These are phyloP conservation scores for Curvularia spicifera DNA, from an alignment of 2,329 filamentous ascomycete species.

Conservation along the genomic window DNA sequence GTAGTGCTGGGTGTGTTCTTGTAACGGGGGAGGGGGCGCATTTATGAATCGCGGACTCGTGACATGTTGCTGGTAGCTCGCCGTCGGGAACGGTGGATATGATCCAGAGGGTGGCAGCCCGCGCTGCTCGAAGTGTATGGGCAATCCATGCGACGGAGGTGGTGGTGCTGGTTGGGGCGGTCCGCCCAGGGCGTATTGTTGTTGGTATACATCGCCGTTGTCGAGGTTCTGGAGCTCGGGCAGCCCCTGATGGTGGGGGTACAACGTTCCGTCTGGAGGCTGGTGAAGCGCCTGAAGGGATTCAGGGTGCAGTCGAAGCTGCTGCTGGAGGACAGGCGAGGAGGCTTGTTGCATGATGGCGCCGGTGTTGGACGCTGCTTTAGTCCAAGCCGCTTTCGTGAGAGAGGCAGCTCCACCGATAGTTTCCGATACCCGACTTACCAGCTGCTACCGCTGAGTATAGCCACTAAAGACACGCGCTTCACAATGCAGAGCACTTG, in stretches of 20 bases:
- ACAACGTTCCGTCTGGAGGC: slow-evolving; percentile 33
- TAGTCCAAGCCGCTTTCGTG: slow-evolving; percentile 23
- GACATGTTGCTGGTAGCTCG: slow-evolving; percentile 35
- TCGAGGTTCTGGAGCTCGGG: slow-evolving; percentile 52
- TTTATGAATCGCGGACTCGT: slow-evolving; percentile 34
- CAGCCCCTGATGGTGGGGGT: slow-evolving; percentile 34
- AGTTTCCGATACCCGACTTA: slow-evolving; percentile 7
- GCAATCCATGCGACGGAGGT: slow-evolving; percentile 25
- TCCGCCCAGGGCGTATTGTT: slow-evolving; percentile 28
- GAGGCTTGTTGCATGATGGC: slow-evolving; percentile 34
- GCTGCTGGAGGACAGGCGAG: slow-evolving; percentile 28
- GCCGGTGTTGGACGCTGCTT: slow-evolving; percentile 35
- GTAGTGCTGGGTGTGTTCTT: slow-evolving; percentile 25
- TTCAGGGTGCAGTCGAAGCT: slow-evolving; percentile 36
- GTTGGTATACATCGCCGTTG: slow-evolving; percentile 32
- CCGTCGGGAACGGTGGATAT: slow-evolving; percentile 31
- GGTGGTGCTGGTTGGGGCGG: slow-evolving; percentile 26
- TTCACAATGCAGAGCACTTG: slow-evolving; percentile 7
- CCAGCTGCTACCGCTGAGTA: not conserved
- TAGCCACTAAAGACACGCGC: slow-evolving; percentile 4
- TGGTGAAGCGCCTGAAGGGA: slow-evolving; percentile 42
- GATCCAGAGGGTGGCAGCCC: slow-evolving; percentile 30
- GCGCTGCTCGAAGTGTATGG: slow-evolving; percentile 47
- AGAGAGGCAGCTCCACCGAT: slow-evolving; percentile 11
- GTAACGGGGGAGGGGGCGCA: slow-evolving; percentile 23